Conservation (phyloP, 2,329 filamentous ascomycete species). For the Botryosphaeria dothidea region DNA sequence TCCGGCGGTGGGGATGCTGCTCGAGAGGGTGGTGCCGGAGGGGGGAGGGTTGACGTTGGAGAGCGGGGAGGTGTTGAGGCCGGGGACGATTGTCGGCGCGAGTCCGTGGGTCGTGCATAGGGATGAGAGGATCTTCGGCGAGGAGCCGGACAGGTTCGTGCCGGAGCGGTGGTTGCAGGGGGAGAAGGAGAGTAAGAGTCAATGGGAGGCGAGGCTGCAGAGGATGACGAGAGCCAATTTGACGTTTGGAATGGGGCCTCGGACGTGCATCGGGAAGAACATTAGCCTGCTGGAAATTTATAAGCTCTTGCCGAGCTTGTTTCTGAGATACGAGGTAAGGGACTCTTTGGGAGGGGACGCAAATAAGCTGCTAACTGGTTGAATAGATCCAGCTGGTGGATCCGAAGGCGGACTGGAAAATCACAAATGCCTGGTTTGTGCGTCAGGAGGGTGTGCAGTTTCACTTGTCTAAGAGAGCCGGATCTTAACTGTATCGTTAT, state of each 20-base stretch:
- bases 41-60: constrained; percentile 34
- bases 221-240: neutral
- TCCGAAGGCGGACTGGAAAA: constrained; percentile 38
- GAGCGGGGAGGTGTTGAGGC: neutral
- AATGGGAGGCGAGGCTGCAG: constrained; percentile 26
- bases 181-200: neutral
- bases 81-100: constrained; percentile 11
- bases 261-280: constrained; percentile 37
- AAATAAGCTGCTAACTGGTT: no score
- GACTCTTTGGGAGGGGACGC: no score
- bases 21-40: constrained; percentile 53
- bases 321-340: constrained; percentile 46
- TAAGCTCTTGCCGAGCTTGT: constrained; percentile 44
- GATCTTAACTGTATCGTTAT: neutral
- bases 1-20: constrained; percentile 49
- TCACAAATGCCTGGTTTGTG: constrained; percentile 44
- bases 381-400: constrained; percentile 31
- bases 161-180: constrained; percentile 10
- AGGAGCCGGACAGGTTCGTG: constrained; percentile 6
- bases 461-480: neutral
- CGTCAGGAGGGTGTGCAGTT: neutral
- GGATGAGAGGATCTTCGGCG: neutral
- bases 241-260: constrained; percentile 41
- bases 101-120: constrained; percentile 12
- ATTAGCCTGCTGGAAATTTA: constrained; percentile 38